A percentile compares a stretch with the other conserved stretches of the same genome.
phyloP scores from a whole-genome alignment of 169 alveolate genomes.

The Neospora caninum region DNA sequence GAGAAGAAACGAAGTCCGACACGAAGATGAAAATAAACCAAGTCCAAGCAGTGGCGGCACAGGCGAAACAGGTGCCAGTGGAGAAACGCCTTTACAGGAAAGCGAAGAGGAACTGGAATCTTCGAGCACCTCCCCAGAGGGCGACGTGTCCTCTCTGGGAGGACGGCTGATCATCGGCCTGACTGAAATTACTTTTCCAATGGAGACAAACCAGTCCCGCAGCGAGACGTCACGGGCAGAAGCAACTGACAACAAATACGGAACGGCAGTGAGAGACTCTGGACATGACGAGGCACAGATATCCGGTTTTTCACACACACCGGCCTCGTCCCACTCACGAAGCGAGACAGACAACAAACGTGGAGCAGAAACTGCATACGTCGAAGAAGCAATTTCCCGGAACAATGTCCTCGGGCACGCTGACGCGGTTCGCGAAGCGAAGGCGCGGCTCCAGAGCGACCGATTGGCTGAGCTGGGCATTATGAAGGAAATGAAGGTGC shows the following conservation, averaged over 20 bases:
- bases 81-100: no score
- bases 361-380: neutral
- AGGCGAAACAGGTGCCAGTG: no score
- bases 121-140: neutral
- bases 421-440: constrained; percentile 11
- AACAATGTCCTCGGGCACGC: neutral
- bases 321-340: no score
- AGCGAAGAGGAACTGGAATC: neutral
- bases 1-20: neutral
- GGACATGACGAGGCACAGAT: no score
- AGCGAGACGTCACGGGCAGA: neutral
- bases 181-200: constrained; percentile 34
- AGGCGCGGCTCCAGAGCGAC: constrained; percentile 22
- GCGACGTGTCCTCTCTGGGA: neutral
- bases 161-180: constrained; percentile 31
- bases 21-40: neutral
- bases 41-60: no score
- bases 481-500: constrained; percentile 38
- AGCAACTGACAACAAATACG: neutral
- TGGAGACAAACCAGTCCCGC: neutral
- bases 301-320: no score
- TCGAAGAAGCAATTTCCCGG: no score
- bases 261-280: no score
- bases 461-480: constrained; percentile 37
- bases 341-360: neutral